Evolutionary conservation across 2,329 filamentous ascomycete genomes (phyloP).

Genomic region (Fulvia fulva): DNA sequence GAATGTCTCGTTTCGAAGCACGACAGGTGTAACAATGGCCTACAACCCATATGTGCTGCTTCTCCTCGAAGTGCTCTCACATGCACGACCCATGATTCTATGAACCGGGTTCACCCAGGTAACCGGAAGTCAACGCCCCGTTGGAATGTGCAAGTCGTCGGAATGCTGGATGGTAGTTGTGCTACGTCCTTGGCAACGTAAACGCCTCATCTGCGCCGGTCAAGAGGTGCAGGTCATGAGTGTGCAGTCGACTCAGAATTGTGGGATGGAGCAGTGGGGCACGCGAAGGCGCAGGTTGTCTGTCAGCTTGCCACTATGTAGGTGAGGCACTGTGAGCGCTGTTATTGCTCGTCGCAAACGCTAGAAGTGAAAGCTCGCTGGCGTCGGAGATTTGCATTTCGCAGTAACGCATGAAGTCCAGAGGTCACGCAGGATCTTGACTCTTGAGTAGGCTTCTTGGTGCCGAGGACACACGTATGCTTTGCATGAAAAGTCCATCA

Average conservation of each 20-base stretch:
- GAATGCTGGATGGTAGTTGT: constrained; percentile 12
- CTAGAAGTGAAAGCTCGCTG: background rate
- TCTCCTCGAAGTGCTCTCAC: constrained; percentile 13
- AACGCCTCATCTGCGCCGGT: background rate
- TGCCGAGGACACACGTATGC: background rate
- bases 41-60: constrained; percentile 8
- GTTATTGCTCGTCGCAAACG: no score
- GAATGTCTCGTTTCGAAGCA: constrained; percentile 28
- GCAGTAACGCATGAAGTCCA: background rate
- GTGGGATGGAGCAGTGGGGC: no score
- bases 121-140: constrained; percentile 15
- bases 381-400: background rate
- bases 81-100: constrained; percentile 6
- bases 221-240: background rate
- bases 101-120: constrained; percentile 21
- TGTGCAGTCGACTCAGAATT: background rate
- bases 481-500: background rate
- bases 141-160: constrained; percentile 12
- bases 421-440: background rate
- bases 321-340: no score
- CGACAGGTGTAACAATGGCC: constrained; percentile 28
- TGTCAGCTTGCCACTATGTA: no score
- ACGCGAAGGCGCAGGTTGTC: no score
- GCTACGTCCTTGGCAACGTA: background rate
- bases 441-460: background rate